Evolutionary conservation across 768 basidiomycete species (phyloP).

Genomic region (Panaeolus papilionaceus): DNA sequence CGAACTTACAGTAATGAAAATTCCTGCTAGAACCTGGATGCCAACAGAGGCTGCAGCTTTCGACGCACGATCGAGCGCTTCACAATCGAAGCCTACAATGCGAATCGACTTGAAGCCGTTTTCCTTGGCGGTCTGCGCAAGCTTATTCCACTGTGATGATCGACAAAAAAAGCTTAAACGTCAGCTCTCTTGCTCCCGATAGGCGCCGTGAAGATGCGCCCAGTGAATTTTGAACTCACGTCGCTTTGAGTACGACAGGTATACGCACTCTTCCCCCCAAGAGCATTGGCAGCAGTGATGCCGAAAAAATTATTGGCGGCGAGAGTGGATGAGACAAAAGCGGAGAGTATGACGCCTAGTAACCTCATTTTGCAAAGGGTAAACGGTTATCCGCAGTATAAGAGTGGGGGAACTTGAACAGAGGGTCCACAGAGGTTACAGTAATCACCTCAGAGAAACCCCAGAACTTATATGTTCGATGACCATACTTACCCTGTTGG

Average conservation of each 20-base stretch:
- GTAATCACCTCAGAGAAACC: background rate
- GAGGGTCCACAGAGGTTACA: background rate
- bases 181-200: background rate
- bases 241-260: constrained; percentile 43
- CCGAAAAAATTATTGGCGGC: constrained; percentile 41
- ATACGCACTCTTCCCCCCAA: constrained; percentile 33
- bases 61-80: constrained; percentile 44
- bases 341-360: constrained; percentile 5
- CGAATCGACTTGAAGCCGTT: constrained; percentile 42
- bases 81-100: constrained; percentile 45
- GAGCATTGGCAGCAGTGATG: constrained; percentile 39
- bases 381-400: background rate
- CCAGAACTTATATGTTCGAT: background rate
- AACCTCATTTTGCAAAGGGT: background rate
- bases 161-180: background rate
- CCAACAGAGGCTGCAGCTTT: constrained; percentile 39
- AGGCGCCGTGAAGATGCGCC: background rate
- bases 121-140: constrained; percentile 38
- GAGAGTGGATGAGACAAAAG: constrained; percentile 24
- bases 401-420: background rate
- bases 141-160: constrained; percentile 39
- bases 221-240: constrained; percentile 21
- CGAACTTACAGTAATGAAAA: constrained; percentile 36
- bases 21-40: constrained; percentile 42
- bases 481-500: background rate